Conservation (phyloP, 495 filamentous ascomycete genomes). For the Lichina pygmaea region DNA sequence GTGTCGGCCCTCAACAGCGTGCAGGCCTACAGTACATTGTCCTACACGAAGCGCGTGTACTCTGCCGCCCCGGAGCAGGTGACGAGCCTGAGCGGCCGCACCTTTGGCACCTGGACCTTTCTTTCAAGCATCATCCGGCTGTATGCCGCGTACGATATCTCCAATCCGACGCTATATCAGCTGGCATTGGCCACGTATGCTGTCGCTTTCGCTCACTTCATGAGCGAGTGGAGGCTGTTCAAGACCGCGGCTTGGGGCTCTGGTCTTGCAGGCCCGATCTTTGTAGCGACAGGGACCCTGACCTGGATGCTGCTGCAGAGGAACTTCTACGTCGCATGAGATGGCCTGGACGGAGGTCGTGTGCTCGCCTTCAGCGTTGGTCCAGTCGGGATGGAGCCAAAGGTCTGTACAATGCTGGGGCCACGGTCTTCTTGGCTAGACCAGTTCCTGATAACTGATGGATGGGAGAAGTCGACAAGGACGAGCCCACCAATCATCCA, state of each 20-base stretch:
- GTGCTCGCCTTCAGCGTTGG: too few relatives aligned
- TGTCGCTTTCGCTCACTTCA: conserved; percentile 58
- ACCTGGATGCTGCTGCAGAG: conserved; percentile 65
- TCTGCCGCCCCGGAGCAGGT: conserved; percentile 19
- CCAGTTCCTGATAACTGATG: too few relatives aligned
- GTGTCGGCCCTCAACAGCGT: conserved; percentile 56
- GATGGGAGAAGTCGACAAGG: too few relatives aligned
- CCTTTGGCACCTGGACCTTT: conserved; percentile 84
- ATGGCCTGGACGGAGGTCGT: background rate
- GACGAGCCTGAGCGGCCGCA: conserved; percentile 47
- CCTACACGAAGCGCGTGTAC: conserved; percentile 58
- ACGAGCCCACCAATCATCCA: too few relatives aligned
- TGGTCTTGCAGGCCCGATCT: conserved; percentile 41
- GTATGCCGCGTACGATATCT: conserved; percentile 69
- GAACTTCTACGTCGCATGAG: conserved; percentile 26
- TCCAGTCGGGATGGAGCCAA: too few relatives aligned
- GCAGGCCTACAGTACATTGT: conserved; percentile 49
- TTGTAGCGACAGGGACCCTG: conserved; percentile 40
- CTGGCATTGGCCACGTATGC: conserved; percentile 55
- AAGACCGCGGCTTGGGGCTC: conserved; percentile 41
- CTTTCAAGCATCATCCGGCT: conserved; percentile 46
- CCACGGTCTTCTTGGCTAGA: too few relatives aligned
- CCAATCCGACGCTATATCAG: conserved; percentile 41
- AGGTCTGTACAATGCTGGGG: too few relatives aligned
- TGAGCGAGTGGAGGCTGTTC: conserved; percentile 51